Base-by-base conservation (phyloP, 169 alveolate species). In the Cryptosporidium meleagridis region DNA sequence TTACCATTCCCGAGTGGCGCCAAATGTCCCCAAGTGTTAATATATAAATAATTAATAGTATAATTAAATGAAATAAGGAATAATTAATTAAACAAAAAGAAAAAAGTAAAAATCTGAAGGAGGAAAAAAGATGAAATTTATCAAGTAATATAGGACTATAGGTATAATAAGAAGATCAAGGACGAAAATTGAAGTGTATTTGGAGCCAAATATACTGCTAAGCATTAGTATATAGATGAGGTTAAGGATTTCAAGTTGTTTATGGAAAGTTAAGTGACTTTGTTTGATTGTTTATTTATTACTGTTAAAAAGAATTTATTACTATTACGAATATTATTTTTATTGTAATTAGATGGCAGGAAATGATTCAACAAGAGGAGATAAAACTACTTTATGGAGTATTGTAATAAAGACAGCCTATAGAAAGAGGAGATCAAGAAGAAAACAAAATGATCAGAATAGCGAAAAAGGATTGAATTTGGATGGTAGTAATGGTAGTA, bases 381-480 rank as follows among this genome's bases (percentile, higher is more conserved):
- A 73, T 73, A 73, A 26, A 8, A 69, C 73, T 37, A 80, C 87
- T 31, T 80, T 80, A 39, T 80, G 87, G 87, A 80, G 87, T 44
- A 59, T 80, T 59, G 87, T 80, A 31, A 80, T 80, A 4, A 80
- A 80, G 31, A 53, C 87, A 6, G 87, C 87, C 3, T 80, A 80
- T 80, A 80, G 87, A 80, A 80, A 80, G 51, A 21, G 80, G 2
- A 58, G 87, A 33, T 80, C 80, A 8, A 80, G 23, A 16, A 59
- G 87, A 35, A 80, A 26, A 37, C 67, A 21, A 73, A 53, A 9
- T 35, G 86, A 33, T 10, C 23, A 33, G 18, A 18, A n/a, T 12
- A 48, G 18, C 7, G 86, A 33, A 18, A 23, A 21, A 4, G 3
- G 44, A 0, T 2, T 18, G 6, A n/a, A 16, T 29, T 14, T 33